phyloP scores from a whole-genome alignment of 2,329 filamentous ascomycete genomes.

The Colletotrichum trifolii region DNA sequence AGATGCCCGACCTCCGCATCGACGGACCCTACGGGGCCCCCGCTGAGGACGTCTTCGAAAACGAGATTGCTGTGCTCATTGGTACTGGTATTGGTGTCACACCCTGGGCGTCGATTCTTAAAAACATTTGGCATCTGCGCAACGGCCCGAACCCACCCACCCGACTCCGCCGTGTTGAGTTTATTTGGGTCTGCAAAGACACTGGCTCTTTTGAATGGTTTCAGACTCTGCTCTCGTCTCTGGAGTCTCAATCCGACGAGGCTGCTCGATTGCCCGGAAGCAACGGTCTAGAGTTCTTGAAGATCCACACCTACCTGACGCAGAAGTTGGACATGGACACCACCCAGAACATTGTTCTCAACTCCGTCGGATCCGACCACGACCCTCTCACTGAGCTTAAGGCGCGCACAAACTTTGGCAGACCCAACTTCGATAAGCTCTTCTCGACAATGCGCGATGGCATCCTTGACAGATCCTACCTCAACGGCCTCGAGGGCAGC shows the following conservation, averaged over 20 bases:
- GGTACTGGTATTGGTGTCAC: conserved; percentile 90
- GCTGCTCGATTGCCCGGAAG: conserved; percentile 75
- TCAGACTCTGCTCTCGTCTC: conserved; percentile 89
- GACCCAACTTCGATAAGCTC: conserved; percentile 86
- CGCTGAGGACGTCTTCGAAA: conserved; percentile 96
- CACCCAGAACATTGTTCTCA: conserved; percentile 95
- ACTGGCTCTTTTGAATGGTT: conserved; percentile 99
- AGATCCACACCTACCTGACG: conserved; percentile 97
- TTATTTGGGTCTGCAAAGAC: conserved; percentile 98
- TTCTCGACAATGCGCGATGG: conserved; percentile 89
- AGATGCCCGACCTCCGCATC: conserved; percentile 89
- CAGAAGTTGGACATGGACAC: conserved; percentile 93
- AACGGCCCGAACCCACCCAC: conserved; percentile 89
- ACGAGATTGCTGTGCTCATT: conserved; percentile 87
- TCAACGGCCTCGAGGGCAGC: conserved; percentile 81
- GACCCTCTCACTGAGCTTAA: conserved; percentile 94
- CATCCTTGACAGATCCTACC: conserved; percentile 85
- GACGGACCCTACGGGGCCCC: conserved; percentile 97
- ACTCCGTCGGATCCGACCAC: conserved; percentile 87
- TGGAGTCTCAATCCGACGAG: conserved; percentile 85
- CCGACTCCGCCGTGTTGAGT: conserved; percentile 93
- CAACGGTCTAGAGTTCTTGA: conserved; percentile 84
- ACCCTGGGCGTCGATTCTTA: conserved; percentile 87
- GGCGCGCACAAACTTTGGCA: conserved; percentile 91
- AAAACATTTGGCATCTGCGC: conserved; percentile 98